These are phyloP conservation scores for Metarhizium sp. DNA, from an alignment of 2,329 filamentous ascomycete species.

Conservation along the genomic window DNA sequence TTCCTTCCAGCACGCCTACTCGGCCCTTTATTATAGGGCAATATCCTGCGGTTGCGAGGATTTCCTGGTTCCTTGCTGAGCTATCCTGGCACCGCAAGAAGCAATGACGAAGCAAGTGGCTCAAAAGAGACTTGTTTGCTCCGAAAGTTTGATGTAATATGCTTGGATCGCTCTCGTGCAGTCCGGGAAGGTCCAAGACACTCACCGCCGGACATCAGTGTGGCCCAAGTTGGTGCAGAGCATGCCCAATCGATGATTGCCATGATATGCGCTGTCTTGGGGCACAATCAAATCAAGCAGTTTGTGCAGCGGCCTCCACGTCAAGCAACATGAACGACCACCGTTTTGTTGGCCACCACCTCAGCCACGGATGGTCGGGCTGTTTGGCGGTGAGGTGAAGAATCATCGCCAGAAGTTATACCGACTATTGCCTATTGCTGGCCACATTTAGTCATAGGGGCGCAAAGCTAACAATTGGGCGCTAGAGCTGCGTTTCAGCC, in stretches of 20 bases:
- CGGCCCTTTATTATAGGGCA: neutral
- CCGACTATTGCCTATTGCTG: neutral
- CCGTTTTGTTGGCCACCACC: neutral
- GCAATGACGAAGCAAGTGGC: neutral
- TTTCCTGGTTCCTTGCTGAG: neutral
- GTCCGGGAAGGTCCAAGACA: neutral
- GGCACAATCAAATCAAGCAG: neutral
- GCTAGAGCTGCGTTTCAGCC: neutral
- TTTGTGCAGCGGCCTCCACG: neutral
- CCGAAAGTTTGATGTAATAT: neutral
- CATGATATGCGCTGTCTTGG: neutral
- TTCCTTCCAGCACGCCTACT: neutral
- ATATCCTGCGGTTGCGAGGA: neutral
- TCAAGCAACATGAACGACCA: neutral
- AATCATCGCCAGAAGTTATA: neutral
- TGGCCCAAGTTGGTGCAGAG: neutral
- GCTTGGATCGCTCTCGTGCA: neutral
- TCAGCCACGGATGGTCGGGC: neutral
- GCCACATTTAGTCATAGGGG: neutral
- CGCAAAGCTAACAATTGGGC: neutral
- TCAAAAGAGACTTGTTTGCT: neutral
- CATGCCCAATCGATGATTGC: neutral
- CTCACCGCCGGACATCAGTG: constrained; percentile 1
- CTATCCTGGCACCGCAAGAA: neutral
- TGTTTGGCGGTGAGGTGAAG: neutral